These are phyloP conservation scores for Euryodendron excelsum DNA, from an alignment of 148 eudicot species.

Conservation along the genomic window DNA sequence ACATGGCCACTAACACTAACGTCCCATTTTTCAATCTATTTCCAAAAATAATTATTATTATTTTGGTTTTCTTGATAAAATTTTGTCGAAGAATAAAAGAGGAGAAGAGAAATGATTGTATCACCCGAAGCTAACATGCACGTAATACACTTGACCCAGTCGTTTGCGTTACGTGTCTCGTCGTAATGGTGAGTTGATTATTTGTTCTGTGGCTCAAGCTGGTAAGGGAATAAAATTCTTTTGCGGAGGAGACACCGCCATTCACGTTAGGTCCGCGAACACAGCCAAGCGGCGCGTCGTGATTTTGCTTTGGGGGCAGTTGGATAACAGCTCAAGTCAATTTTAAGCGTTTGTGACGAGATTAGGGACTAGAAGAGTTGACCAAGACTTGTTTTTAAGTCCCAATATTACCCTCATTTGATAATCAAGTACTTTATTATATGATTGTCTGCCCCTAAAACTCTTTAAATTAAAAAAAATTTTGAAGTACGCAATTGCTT, in stretches of 20 bases:
- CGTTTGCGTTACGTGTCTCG: neutral
- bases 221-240: neutral
- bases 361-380: neutral
- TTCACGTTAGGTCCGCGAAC: conserved; percentile 27
- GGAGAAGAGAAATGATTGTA: neutral
- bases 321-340: no score
- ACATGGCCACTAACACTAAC: conserved; percentile 24
- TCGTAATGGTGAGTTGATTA: no score
- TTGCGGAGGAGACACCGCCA: conserved; percentile 4
- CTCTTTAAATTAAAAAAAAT: neutral
- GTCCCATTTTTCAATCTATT: conserved; percentile 5
- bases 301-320: neutral
- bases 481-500: no score
- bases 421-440: no score
- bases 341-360: no score
- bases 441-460: neutral
- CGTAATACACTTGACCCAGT: no score
- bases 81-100: neutral
- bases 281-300: conserved; percentile 25
- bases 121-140: neutral
- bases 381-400: no score
- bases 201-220: neutral
- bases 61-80: no score
- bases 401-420: no score
- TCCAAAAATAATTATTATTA: neutral